Base-by-base conservation (phyloP, 2,329 filamentous ascomycete species). In the Arthroderma sp. region DNA sequence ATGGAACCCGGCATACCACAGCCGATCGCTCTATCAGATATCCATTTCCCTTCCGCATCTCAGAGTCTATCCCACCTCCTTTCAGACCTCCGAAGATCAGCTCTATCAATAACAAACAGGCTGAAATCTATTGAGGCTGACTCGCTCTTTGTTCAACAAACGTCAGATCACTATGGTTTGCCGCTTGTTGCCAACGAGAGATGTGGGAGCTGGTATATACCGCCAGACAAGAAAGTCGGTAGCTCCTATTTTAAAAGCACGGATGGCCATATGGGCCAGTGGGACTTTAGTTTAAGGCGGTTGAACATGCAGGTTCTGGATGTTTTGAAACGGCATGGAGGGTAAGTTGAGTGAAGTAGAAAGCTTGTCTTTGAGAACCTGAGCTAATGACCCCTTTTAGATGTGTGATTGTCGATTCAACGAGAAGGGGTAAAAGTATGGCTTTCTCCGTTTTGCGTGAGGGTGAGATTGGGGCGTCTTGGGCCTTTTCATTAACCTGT, bases 161-260 rank as follows among this genome's bases (percentile, higher is more conserved):
- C 89, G 0, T 69, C 72, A 17, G 64, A 70, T 13, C 66, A 71
- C 52, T 72, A 77, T 63, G 62, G 66, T 2, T 75, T 91, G 1
- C 89, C 90, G 0, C 76, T 97, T 1, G 77, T 97, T 13, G 90
- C 91, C 31, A 98, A 98, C 68, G 91, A 97, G 75, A 81, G 93
- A 59, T 97, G 93, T 70, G 93, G 93, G 0, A 91, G 88, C 71
- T 98, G 93, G 93, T 97, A 97, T 70, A 86, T 97, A 25, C 72
- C 74, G 2, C 85, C 85, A 0, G 70, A 70, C 6, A 66, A 66
- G 25, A 93, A 91, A 71, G 73, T 68, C 1, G 87, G 81, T 33
- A 90, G 87, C 62, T 88, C 86, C 33, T 98, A 97, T 73, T 98
- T 97, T 74, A 98, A 98, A 77, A 95, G 88, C 72, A 98, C 93